Percentiles rank a stretch among this genome's conserved stretches.
phyloP scores from a whole-genome alignment of 768 basidiomycete genomes.

The Flagelloscypha sp. region DNA sequence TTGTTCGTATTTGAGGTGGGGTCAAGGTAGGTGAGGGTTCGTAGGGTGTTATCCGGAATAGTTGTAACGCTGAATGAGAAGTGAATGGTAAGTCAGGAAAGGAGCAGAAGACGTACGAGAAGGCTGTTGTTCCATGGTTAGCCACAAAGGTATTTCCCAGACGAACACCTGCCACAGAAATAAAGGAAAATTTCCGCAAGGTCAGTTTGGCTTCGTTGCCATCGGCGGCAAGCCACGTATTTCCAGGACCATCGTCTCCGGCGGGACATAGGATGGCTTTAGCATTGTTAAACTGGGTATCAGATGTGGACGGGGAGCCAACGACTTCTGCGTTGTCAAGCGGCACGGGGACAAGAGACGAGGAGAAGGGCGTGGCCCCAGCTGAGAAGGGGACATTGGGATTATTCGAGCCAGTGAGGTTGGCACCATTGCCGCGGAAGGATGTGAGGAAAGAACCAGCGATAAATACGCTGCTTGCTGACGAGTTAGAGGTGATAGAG shows the following conservation, averaged over 20 bases:
- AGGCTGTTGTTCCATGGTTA: slow-evolving; percentile 77
- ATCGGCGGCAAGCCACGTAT: slow-evolving; percentile 80
- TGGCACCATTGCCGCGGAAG: slow-evolving; percentile 45
- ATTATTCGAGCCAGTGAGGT: slow-evolving; percentile 62
- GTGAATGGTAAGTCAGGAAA: slow-evolving; percentile 3
- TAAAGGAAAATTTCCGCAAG: slow-evolving; percentile 62
- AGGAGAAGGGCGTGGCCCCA: slow-evolving; percentile 79
- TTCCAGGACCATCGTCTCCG: slow-evolving; percentile 70
- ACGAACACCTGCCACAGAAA: slow-evolving; percentile 72
- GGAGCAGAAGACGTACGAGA: slow-evolving; percentile 50
- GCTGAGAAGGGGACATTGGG: slow-evolving; percentile 79
- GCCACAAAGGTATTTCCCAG: slow-evolving; percentile 85
- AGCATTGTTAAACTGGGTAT: slow-evolving; percentile 55
- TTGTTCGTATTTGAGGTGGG: slow-evolving; percentile 62
- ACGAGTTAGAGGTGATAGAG: slow-evolving; percentile 69
- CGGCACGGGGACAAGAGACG: slow-evolving; percentile 79
- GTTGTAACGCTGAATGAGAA: slow-evolving; percentile 56
- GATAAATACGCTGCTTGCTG: slow-evolving; percentile 72
- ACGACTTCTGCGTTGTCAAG: slow-evolving; percentile 47
- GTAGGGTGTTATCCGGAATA: slow-evolving; percentile 82
- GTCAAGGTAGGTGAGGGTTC: slow-evolving; percentile 71
- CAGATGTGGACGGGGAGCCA: slow-evolving; percentile 55
- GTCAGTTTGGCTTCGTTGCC: slow-evolving; percentile 67
- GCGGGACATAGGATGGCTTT: slow-evolving; percentile 75
- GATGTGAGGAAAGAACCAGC: slow-evolving; percentile 79